Evolutionary conservation across 805 yeast genomes (phyloP), one percentile per base, ranked within the genome.

Genomic region (Sugiyamaella boreocaroliniensis): DNA sequence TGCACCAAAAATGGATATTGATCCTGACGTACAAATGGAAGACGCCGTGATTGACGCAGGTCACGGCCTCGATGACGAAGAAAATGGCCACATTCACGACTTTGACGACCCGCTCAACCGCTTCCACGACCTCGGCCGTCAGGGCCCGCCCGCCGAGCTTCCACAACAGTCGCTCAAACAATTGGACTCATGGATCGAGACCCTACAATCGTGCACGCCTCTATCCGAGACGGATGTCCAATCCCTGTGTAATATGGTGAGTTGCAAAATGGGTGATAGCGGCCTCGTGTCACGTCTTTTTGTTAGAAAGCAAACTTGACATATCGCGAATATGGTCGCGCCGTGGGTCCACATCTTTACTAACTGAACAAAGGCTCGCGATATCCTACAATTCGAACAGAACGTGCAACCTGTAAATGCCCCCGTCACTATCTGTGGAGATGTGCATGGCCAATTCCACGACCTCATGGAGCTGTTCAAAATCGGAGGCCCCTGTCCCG

Each of bases 341-440:
- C n/a, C n/a, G n/a, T n/a, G n/a, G n/a, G n/a, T n/a, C n/a, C n/a
- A n/a, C n/a, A n/a, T 9, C 37, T 5, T 32, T 32, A 14, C 37
- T 32, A 32, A 32, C 26, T 22, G 26, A 32, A 32, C 37, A 11
- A 2, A 32, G 37, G 37, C 48, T 55, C 32, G 40, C 12, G 97
- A 90, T 61, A 93, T 89, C 34, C 73, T 90, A 63, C 95, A 88
- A 68, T 84, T 82, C 61, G 97, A 90, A 73, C 90, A 87, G 62
- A 90, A 90, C 67, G 97, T 90, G 47, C 96, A 89, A 72, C 97
- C 97, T 2, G 96, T 90, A 47, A 82, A 81, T 58, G 95, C 90
- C 7, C 98, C 98, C 11, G 97, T 90, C 47, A 90, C 97, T 29
- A 89, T 90, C 59, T 90, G 97, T 75, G 97, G 97, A 61, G 97